Evolutionary conservation across 148 eudicot species (phyloP), one percentile per base, ranked within the genome.

Genomic region (Persicaria tinctoria): DNA sequence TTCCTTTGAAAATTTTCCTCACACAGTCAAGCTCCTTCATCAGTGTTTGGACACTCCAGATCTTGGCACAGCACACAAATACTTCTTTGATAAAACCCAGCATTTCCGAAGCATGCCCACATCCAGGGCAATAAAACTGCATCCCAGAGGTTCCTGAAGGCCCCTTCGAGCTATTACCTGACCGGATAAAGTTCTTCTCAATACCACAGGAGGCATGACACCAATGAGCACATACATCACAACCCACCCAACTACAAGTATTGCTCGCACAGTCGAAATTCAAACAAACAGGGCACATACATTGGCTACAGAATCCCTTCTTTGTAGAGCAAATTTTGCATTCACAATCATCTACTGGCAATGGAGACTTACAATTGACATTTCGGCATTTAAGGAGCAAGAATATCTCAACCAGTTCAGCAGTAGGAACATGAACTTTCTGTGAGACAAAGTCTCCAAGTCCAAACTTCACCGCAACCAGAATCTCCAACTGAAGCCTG

Each of bases 221-320:
- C 97, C 97, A 92, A 79, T 92, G 97, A 53, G 90, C 84, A 80
- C 97, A 92, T 41, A 85, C 87, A 71, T 92, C 97, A 78, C 97
- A 92, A 3, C 97, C 97, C 68, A 92, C 94, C 97, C 97, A 92
- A 81, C 89, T 89, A 78, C 97, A 92, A 6, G 97, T 92, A 71
- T 89, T 89, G 79, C 23, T 86, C 16, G 97, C 94, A 75, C 90
- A 92, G 66, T 92, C 97, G 46, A 88, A 92, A 70, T 88, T 88
- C 69, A 83, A 74, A 78, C 97, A 92, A 20, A 92, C 83, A 1
- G 90, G 89, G 38, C 97, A 92, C 97, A 92, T 92, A 79, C 97
- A 92, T 74, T 88, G 94, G 38, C 92, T 89, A 77, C 97, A 92
- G 68, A 92, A 92, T 46, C 97, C 97, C 77, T 88, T 89, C 70